Evolutionary conservation across 345 rosid genomes (phyloP).

Genomic region (Rhodomyrtus tomentosa): DNA sequence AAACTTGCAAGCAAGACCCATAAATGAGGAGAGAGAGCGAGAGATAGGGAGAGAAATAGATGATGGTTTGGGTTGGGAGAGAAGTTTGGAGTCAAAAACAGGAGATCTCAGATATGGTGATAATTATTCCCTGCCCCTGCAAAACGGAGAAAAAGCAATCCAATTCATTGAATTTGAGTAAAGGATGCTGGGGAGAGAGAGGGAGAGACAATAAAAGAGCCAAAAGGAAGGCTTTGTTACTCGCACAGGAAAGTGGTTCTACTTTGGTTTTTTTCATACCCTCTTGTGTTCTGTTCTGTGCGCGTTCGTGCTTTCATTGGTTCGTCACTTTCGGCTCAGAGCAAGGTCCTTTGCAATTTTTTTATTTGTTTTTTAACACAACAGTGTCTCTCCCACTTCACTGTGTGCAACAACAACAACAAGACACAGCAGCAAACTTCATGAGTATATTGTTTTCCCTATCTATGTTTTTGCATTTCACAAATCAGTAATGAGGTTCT

Average conservation of each 20-base stretch:
- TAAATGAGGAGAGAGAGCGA: neutral
- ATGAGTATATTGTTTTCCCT: neutral
- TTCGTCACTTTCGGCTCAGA: constrained; percentile 24
- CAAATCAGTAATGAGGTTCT: neutral
- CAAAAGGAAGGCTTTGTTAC: neutral
- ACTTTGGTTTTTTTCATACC: neutral
- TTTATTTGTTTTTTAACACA: neutral
- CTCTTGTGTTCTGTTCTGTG: neutral
- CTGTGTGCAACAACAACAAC: neutral
- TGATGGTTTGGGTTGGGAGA: neutral
- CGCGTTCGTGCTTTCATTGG: constrained; percentile 18
- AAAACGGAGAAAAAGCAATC: neutral
- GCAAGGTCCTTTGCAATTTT: neutral
- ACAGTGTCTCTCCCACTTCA: neutral
- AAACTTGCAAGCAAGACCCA: neutral
- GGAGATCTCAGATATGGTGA: constrained; percentile 4
- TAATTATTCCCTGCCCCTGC: constrained; percentile 3
- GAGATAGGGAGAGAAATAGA: neutral
- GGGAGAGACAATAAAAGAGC: neutral
- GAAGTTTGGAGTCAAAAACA: neutral
- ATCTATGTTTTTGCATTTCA: neutral
- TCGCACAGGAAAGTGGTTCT: neutral
- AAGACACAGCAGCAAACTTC: neutral
- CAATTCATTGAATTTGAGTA: constrained; percentile 7
- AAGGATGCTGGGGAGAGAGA: neutral